phyloP scores from a whole-genome alignment of 495 filamentous ascomycete species.

The Penicillium angulare region DNA sequence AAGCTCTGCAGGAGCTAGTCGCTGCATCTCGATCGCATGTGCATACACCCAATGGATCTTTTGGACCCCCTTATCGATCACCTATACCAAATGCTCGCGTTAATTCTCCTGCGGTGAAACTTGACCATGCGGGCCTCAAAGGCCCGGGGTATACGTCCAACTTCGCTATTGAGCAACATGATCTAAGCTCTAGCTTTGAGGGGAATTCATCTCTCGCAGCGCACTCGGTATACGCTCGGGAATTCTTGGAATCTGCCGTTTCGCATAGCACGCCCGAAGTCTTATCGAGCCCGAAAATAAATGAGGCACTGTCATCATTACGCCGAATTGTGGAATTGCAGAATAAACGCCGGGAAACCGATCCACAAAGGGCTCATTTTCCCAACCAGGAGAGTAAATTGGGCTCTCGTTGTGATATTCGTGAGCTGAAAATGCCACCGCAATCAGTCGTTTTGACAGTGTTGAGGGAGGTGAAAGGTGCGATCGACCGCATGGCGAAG shows the following conservation, averaged over 20 bases:
- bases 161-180: slow-evolving; percentile 36
- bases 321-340: slow-evolving; percentile 57
- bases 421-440: slow-evolving; percentile 56
- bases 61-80: slow-evolving; percentile 19
- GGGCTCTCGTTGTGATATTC: slow-evolving; percentile 34
- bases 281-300: slow-evolving; percentile 49
- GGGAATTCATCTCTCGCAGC: slow-evolving; percentile 59
- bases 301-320: slow-evolving; percentile 54
- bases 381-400: slow-evolving; percentile 41
- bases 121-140: slow-evolving; percentile 16
- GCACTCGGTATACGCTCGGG: slow-evolving; percentile 62
- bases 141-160: slow-evolving; percentile 22
- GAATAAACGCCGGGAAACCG: slow-evolving; percentile 29
- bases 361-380: slow-evolving; percentile 42
- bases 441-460: slow-evolving; percentile 48
- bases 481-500: too few relatives aligned
- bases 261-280: slow-evolving; percentile 48
- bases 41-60: not conserved
- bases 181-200: slow-evolving; percentile 52
- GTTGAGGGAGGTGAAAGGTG: slow-evolving; percentile 51
- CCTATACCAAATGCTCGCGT: slow-evolving; percentile 3
- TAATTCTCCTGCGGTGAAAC: slow-evolving; percentile 3
- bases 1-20: slow-evolving; percentile 43
- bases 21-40: slow-evolving; percentile 8
- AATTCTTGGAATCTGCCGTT: slow-evolving; percentile 61